Evolutionary conservation across 495 filamentous ascomycete genomes (phyloP).

Genomic region (Podospora didyma): DNA sequence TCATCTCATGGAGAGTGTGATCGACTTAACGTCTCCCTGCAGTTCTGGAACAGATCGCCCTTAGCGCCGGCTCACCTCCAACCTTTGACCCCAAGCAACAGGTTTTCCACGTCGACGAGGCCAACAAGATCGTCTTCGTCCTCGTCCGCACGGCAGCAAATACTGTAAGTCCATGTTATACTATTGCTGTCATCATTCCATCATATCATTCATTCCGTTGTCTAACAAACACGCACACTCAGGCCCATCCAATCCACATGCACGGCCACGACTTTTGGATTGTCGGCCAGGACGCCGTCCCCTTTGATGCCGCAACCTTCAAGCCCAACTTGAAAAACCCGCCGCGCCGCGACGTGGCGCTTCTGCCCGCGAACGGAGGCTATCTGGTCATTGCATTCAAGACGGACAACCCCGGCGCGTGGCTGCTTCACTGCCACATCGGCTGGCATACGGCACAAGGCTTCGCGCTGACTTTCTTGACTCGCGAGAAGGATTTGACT

Average conservation of each 20-base stretch:
- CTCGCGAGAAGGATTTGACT: conserved; percentile 22
- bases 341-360: conserved; percentile 53
- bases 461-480: conserved; percentile 40
- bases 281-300: conserved; percentile 35
- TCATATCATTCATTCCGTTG: too few species aligned
- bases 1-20: background rate
- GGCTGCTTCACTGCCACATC: conserved; percentile 21
- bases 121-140: background rate
- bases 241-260: conserved; percentile 45
- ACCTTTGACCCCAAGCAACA: conserved; percentile 2
- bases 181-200: too few species aligned
- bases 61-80: background rate
- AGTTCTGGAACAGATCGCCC: background rate
- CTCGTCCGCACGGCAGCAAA: background rate
- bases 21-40: too few species aligned
- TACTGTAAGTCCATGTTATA: background rate
- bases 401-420: conserved; percentile 47
- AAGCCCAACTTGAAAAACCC: conserved; percentile 37
- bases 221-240: too few species aligned
- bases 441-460: conserved; percentile 30
- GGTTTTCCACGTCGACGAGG: conserved; percentile 2
- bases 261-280: conserved; percentile 59
- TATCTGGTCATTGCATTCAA: conserved; percentile 47
- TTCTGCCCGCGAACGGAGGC: conserved; percentile 34
- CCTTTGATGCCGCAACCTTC: conserved; percentile 20